phyloP scores from a whole-genome alignment of 1,284 basidiomycete genomes.

The Cerrena zonata region DNA sequence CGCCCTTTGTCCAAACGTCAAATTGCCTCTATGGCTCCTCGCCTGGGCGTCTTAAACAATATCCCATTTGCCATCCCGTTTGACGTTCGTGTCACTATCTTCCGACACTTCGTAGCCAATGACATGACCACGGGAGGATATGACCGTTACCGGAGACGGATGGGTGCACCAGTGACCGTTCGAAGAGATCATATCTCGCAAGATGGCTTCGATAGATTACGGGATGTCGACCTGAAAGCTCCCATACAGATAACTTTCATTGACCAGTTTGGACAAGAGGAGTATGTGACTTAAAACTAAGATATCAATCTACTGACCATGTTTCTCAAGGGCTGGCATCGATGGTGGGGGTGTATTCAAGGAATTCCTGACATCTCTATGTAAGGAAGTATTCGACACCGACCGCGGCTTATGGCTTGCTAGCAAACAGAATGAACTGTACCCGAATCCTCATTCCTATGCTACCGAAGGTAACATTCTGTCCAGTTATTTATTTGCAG shows the following conservation, averaged over 20 bases:
- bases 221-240: slow-evolving; percentile 72
- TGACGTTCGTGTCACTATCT: slow-evolving; percentile 83
- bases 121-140: slow-evolving; percentile 37
- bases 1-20: slow-evolving; percentile 62
- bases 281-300: no score
- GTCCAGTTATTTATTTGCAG: neutral
- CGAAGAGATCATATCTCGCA: slow-evolving; percentile 74
- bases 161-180: slow-evolving; percentile 54
- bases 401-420: slow-evolving; percentile 91
- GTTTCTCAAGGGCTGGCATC: slow-evolving; percentile 76
- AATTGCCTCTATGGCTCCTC: slow-evolving; percentile 71
- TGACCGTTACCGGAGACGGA: slow-evolving; percentile 18
- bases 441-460: slow-evolving; percentile 88
- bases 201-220: slow-evolving; percentile 82
- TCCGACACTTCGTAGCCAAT: slow-evolving; percentile 73
- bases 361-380: slow-evolving; percentile 89
- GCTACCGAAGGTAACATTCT: slow-evolving; percentile 68
- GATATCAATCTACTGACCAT: no score
- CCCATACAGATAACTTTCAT: slow-evolving; percentile 85
- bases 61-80: slow-evolving; percentile 97
- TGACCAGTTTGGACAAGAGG: slow-evolving; percentile 81
- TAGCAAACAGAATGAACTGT: slow-evolving; percentile 87
- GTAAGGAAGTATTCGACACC: slow-evolving; percentile 91
- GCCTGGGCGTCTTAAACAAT: slow-evolving; percentile 88
- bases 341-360: slow-evolving; percentile 98